Evolutionary conservation across 1,284 basidiomycete genomes (phyloP), one percentile per base, ranked within the genome.

Genomic region (Clitocybe nebularis): DNA sequence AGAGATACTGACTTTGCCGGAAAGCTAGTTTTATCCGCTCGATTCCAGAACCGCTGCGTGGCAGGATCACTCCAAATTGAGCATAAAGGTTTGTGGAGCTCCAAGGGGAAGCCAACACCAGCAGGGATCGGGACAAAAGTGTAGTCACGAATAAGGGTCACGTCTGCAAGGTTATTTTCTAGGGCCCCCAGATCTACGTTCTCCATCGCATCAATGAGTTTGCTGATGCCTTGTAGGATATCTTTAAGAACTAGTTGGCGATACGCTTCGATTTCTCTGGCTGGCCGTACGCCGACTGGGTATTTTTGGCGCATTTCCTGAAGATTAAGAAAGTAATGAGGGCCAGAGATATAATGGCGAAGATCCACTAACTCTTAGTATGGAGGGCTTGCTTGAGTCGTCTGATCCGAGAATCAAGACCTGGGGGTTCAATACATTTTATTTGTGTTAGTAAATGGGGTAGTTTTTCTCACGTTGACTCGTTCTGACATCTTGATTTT

Each of bases 211-310:
- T 94, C 89, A 35, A 96, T 72, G 34, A 94, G 72, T 44, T 81
- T 80, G 39, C 81, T 79, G 69, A 98, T 79, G 1, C 92, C 93
- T 11, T 84, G 78, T 0, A 88, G 88, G 29, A 98, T 70, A 65
- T 98, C 98, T 57, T 85, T 82, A 61, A 95, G 98, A 8, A 94
- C 84, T 26, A 96, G 80, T 54, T 94, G 90, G 2, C 93, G 84
- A 54, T 80, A 90, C 17, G 69, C 76, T 61, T 93, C 90, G 34
- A 85, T 77, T 62, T 93, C 89, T 57, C 81, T 77, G 0, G 73
- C 37, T 0, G 83, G 78, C n/a, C n/a, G 64, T 92, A 93, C 0
- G 85, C 82, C 1, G 89, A 71, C 49, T 77, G n/a, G 75, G 62
- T 93, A 89, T 47, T 93, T 92, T 32, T 93, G 69, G 20, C 90